Evolutionary conservation across 2,329 filamentous ascomycete genomes (phyloP).

Genomic region (Fusarium proliferatum): DNA sequence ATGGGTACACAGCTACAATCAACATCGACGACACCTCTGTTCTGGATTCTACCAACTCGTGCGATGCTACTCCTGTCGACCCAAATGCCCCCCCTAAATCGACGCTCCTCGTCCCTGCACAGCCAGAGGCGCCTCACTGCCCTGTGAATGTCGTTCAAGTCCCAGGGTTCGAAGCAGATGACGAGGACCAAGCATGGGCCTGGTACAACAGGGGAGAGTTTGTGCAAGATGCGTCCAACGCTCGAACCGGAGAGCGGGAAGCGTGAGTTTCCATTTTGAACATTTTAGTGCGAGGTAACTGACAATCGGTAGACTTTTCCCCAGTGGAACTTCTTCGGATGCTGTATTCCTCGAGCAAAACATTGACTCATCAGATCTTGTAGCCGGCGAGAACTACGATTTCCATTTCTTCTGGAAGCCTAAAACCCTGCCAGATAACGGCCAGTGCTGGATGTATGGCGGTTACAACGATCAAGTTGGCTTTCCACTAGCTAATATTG

Average conservation of each 20-base stretch:
- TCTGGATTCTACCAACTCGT: not conserved
- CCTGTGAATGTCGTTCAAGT: not conserved
- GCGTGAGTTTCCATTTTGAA: not conserved
- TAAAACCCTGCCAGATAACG: not conserved
- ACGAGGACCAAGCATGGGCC: not conserved
- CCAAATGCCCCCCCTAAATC: not conserved
- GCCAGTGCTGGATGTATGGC: not conserved
- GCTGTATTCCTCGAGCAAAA: not conserved
- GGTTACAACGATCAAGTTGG: not conserved
- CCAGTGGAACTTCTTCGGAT: fast-evolving
- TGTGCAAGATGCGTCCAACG: not conserved
- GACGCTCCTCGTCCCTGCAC: not conserved
- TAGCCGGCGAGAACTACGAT: not conserved
- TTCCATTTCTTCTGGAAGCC: constrained; percentile 21
- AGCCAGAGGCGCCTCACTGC: not conserved
- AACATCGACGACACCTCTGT: not conserved
- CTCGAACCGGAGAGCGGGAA: not conserved
- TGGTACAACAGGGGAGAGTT: not conserved
- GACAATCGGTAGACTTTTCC: not conserved
- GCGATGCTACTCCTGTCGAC: not conserved
- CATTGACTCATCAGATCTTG: fast-evolving
- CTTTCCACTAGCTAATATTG: too few relatives aligned
- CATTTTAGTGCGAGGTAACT: not conserved
- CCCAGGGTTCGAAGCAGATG: not conserved
- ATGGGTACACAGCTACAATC: not conserved